Evolutionary conservation across 768 basidiomycete genomes (phyloP).

Genomic region (Lyophyllum atratum): DNA sequence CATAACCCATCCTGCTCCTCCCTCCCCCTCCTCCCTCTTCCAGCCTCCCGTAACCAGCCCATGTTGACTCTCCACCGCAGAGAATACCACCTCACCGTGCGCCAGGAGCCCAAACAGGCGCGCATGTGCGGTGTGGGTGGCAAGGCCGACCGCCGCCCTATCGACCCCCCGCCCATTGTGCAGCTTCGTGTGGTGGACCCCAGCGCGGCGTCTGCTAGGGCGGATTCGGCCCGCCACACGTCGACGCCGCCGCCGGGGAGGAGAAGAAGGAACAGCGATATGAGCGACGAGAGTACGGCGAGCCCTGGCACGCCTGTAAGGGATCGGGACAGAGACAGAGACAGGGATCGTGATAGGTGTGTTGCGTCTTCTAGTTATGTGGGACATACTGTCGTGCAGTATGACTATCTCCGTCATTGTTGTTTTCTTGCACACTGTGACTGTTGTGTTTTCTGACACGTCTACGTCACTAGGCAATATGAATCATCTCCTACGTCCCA

Average conservation of each 20-base stretch:
- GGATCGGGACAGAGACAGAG: constrained; percentile 9
- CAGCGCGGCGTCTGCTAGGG: background rate
- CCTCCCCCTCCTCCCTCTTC: constrained; percentile 10
- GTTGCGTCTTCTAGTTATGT: background rate
- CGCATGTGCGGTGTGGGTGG: constrained; percentile 91
- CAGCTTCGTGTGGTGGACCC: constrained; percentile 88
- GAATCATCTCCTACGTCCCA: background rate
- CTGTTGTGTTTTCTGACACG: background rate
- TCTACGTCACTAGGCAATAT: background rate
- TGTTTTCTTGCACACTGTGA: too few relatives aligned
- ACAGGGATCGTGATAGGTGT: constrained; percentile 18
- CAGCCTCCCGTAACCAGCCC: background rate
- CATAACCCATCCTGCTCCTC: background rate
- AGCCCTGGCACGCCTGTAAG: background rate
- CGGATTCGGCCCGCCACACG: background rate
- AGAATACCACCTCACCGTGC: constrained; percentile 81
- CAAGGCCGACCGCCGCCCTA: constrained; percentile 92
- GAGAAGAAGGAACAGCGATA: constrained; percentile 9
- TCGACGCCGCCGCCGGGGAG: constrained; percentile 16
- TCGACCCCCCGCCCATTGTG: constrained; percentile 97
- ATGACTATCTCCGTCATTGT: background rate
- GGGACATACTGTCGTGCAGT: background rate
- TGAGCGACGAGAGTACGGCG: constrained; percentile 7
- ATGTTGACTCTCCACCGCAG: constrained; percentile 38
- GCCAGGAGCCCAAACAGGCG: constrained; percentile 92